Percentiles rank a stretch among this genome's conserved stretches.
These are phyloP conservation scores for Neurospora intermedia DNA, from an alignment of 495 filamentous ascomycete species.

Conservation along the genomic window DNA sequence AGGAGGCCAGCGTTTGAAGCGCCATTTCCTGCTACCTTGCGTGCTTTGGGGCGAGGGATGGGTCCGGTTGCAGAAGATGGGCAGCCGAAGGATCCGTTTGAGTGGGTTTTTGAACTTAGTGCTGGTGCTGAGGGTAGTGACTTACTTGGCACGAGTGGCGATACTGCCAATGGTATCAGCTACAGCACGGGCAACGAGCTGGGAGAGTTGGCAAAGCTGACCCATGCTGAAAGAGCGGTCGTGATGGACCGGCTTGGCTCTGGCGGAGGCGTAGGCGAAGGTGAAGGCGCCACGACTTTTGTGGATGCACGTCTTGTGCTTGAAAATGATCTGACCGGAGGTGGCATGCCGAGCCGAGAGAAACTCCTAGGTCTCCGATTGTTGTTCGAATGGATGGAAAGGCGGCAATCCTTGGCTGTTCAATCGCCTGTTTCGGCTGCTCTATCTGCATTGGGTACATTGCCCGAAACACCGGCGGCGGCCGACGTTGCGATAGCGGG, in stretches of 20 bases:
- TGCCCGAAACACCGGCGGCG: not conserved
- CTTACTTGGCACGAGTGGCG: not conserved
- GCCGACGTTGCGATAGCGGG: not conserved
- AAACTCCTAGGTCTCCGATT: constrained; percentile 62
- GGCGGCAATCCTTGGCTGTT: constrained; percentile 12
- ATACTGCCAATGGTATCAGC: not conserved
- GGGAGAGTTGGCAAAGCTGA: constrained; percentile 49
- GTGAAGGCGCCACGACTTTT: constrained; percentile 45
- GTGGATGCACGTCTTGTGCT: constrained; percentile 72
- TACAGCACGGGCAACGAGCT: constrained; percentile 23
- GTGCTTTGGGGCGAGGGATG: constrained; percentile 47
- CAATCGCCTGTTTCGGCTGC: not conserved
- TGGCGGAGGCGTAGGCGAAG: constrained; percentile 33
- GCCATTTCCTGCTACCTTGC: constrained; percentile 64
- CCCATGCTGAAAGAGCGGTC: constrained; percentile 64
- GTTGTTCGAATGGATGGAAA: constrained; percentile 72
- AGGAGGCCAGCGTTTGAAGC: constrained; percentile 60
- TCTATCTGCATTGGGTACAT: not conserved
- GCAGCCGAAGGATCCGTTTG: constrained; percentile 35
- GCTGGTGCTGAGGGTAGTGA: not conserved
- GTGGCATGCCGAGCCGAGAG: constrained; percentile 41
- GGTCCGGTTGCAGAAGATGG: constrained; percentile 9
- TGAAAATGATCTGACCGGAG: constrained; percentile 48
- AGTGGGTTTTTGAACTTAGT: constrained; percentile 56
- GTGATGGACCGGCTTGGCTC: constrained; percentile 45